Evolutionary conservation across 179 eudicot species (phyloP), one percentile per base, ranked within the genome.

Genomic region (Sideroxylon spinosum): DNA sequence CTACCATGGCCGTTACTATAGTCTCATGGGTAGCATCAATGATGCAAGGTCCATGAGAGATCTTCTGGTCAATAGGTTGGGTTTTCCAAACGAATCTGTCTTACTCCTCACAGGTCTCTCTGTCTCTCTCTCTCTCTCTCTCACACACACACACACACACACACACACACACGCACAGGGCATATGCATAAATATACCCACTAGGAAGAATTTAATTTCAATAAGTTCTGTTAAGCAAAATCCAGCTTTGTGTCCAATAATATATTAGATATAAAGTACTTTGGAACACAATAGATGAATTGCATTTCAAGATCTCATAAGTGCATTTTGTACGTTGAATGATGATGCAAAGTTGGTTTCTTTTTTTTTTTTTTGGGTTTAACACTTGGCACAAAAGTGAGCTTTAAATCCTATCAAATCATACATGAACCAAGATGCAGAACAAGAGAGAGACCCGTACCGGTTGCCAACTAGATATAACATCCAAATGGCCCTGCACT

Each of bases 391-490:
- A 37, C 44, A 37, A 37, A 37, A 37, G 44, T 3, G 1, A 1
- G 44, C 3, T 37, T 37, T 37, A 37, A 37, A 37, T 37, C 44
- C 44, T 37, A 3, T 37, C 3, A 37, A 29, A 44, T 26, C 22
- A 29, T 66, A 66, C 46, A 29, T 66, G 71, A 19, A n/a, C 22
- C 6, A 70, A 70, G 48, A 4, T 50, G 74, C 74, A 49, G 74
- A 70, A 22, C 32, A 23, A 49, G 19, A 69, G 57, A 48, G 14
- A 12, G 57, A 70, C 56, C 16, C 28, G 22, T 50, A 50, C 74
- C 60, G 12, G 68, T 63, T 70, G 10, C 85, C 85, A 61, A 82
- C 87, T 2, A 85, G 77, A 75, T 53, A 20, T 4, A 82, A 85
- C 63, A 79, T 82, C 37, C 37, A 71, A 26, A 63, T 19, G 61